A percentile compares a stretch with the other conserved stretches of the same genome.
Conservation (phyloP, 2,329 filamentous ascomycete genomes). For the Botrytis sinoallii region DNA sequence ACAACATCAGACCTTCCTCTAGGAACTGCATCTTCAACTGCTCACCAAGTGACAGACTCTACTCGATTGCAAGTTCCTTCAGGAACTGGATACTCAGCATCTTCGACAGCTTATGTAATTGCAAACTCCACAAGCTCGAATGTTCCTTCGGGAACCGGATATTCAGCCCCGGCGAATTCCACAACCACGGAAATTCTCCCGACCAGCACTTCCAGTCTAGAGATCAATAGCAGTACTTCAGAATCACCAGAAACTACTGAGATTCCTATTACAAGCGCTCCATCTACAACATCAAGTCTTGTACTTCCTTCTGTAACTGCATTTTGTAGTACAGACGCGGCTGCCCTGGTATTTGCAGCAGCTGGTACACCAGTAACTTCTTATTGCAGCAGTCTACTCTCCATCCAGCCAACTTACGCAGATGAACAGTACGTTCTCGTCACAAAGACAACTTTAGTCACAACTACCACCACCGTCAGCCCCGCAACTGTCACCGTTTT, state of each 20-base stretch:
- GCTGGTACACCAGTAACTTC: background rate
- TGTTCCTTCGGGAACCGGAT: background rate
- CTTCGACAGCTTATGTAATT: background rate
- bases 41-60: background rate
- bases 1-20: background rate
- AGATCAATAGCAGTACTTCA: background rate
- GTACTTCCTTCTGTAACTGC: background rate
- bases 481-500: background rate
- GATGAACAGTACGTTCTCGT: background rate
- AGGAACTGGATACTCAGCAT: background rate
- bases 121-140: background rate
- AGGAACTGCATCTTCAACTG: background rate
- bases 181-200: background rate
- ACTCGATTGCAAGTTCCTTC: background rate
- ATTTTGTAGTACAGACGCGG: slow-evolving; percentile 8
- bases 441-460: background rate
- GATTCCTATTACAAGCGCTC: background rate
- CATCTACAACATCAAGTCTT: background rate
- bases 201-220: background rate
- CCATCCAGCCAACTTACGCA: background rate
- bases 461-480: background rate
- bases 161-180: background rate
- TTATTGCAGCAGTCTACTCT: slow-evolving; percentile 9
- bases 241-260: background rate
- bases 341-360: background rate